These are phyloP conservation scores for Aeminium ludgeri DNA, from an alignment of 495 filamentous ascomycete genomes.

Conservation along the genomic window DNA sequence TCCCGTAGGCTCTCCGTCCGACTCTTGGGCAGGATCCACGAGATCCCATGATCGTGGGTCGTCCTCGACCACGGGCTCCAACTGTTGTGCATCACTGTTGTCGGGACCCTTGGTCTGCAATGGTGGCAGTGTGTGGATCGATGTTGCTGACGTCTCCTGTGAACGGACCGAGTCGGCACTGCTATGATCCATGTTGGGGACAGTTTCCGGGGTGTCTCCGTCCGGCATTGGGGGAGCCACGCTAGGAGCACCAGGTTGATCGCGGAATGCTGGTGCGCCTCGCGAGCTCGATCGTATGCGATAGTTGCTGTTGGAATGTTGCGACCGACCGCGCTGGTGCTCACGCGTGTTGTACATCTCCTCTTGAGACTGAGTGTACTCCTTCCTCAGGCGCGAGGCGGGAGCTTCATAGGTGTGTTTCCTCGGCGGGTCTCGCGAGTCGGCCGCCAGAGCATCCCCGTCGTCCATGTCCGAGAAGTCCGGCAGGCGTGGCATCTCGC, in stretches of 20 bases:
- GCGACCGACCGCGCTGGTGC: no score
- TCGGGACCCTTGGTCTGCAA: conserved; percentile 25
- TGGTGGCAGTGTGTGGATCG: conserved; percentile 23
- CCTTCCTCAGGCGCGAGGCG: background rate
- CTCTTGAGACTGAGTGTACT: background rate
- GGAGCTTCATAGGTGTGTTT: background rate
- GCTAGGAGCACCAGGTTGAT: no score
- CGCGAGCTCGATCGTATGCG: no score
- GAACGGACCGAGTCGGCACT: conserved; percentile 23
- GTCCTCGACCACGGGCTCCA: conserved; percentile 34
- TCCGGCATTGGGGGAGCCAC: conserved; percentile 3
- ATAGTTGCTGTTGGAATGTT: no score
- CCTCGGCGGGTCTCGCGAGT: background rate
- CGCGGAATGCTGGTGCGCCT: no score
- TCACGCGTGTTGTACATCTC: background rate
- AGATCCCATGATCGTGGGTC: conserved; percentile 39
- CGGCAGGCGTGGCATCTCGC: background rate
- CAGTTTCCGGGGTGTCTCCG: background rate
- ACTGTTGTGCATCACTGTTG: conserved; percentile 28
- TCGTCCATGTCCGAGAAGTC: conserved; percentile 14
- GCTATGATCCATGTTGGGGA: conserved; percentile 16
- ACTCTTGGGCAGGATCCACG: conserved; percentile 23
- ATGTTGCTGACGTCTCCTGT: conserved; percentile 25
- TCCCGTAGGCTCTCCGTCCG: conserved; percentile 6
- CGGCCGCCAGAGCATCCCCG: conserved; percentile 13